phyloP scores from a whole-genome alignment of 768 basidiomycete species.

The Lanmaoa pseudosensibilis region DNA sequence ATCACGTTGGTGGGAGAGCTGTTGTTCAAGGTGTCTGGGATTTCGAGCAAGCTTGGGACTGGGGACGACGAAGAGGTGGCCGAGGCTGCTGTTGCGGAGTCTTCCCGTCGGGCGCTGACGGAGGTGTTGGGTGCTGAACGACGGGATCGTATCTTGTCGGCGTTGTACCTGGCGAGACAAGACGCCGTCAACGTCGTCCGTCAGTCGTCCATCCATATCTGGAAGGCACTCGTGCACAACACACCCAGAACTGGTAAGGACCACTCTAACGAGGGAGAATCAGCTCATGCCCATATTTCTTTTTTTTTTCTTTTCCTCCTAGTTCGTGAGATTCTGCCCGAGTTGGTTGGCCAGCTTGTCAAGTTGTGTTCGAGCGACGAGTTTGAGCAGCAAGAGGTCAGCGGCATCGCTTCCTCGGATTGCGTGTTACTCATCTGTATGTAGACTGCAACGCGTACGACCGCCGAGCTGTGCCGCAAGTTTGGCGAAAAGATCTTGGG shows the following conservation, averaged over 20 bases:
- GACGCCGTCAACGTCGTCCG: conserved; percentile 88
- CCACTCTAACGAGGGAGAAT: background rate
- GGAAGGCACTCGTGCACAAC: conserved; percentile 97
- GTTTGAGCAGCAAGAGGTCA: conserved; percentile 87
- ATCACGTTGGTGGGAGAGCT: conserved; percentile 95
- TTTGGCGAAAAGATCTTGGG: conserved; percentile 89
- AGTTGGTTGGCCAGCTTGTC: conserved; percentile 78
- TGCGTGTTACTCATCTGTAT: background rate
- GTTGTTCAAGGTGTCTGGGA: conserved; percentile 95
- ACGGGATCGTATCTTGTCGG: conserved; percentile 87
- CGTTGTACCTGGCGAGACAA: conserved; percentile 90
- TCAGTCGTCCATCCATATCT: conserved; percentile 90
- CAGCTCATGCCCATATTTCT: conserved; percentile 4
- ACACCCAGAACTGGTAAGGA: conserved; percentile 81
- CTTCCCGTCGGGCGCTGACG: conserved; percentile 79
- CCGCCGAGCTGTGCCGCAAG: conserved; percentile 88
- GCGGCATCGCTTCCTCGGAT: background rate
- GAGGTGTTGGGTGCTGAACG: conserved; percentile 88
- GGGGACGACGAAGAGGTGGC: conserved; percentile 72
- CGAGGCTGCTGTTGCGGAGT: conserved; percentile 68
- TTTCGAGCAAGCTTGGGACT: conserved; percentile 78
- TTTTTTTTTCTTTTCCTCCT: conserved; percentile 8
- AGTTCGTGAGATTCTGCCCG: conserved; percentile 90
- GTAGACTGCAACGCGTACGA: conserved; percentile 81
- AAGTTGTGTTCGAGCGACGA: conserved; percentile 75